Percentiles rank a stretch among this genome's conserved stretches.
Evolutionary conservation across 768 basidiomycete genomes (phyloP).

Genomic region (Phaeotremella skinneri): DNA sequence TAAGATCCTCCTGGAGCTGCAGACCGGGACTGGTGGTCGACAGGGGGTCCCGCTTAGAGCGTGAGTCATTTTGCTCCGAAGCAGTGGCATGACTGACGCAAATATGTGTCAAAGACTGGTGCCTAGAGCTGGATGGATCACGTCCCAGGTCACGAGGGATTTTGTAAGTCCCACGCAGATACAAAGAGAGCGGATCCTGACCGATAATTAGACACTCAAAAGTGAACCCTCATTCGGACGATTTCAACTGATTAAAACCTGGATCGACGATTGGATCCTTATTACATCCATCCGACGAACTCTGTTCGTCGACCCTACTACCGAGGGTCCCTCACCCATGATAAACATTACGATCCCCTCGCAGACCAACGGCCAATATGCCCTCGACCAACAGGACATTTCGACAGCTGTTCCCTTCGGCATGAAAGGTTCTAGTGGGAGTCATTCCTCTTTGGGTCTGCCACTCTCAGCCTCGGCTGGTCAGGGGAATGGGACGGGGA

Average conservation of each 20-base stretch:
- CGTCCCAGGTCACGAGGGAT: conserved; percentile 40
- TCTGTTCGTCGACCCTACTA: conserved; percentile 12
- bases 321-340: neutral
- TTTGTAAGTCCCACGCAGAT: conserved; percentile 29
- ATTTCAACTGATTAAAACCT: conserved; percentile 47
- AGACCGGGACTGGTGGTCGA: neutral
- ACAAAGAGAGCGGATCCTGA: neutral
- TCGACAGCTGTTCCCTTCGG: conserved; percentile 12
- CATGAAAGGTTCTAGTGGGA: no score
- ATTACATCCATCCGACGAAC: conserved; percentile 27
- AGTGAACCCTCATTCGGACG: conserved; percentile 36
- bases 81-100: neutral
- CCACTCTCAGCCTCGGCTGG: neutral
- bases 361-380: neutral
- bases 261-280: conserved; percentile 43
- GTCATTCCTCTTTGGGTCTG: neutral
- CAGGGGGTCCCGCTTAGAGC: conserved; percentile 10
- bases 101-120: conserved; percentile 10
- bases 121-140: conserved; percentile 28
- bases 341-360: conserved; percentile 16
- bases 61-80: conserved; percentile 5
- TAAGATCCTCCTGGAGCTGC: conserved; percentile 12
- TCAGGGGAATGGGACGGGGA: neutral
- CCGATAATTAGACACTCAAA: conserved; percentile 24
- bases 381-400: conserved; percentile 3